Conservation (phyloP, 305 asterid genomes). For the Withania somnifera region DNA sequence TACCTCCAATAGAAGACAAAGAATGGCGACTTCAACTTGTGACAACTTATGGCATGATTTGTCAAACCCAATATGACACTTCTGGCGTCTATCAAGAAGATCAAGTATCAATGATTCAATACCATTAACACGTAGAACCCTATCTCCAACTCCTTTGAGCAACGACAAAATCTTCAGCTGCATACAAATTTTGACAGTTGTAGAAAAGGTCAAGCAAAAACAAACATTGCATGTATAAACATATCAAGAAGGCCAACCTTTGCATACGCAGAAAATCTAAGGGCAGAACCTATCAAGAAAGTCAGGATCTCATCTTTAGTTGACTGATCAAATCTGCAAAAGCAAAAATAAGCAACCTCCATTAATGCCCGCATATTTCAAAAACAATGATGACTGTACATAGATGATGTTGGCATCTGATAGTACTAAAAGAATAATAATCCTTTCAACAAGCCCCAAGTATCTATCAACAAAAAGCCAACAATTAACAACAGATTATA, state of each 20-base stretch:
- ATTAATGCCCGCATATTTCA: background rate
- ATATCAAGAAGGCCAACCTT: constrained; percentile 44
- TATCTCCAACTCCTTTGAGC: constrained; percentile 60
- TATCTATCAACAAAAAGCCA: background rate
- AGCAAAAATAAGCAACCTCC: background rate
- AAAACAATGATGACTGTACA: background rate
- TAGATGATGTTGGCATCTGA: background rate
- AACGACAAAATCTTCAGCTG: constrained; percentile 65
- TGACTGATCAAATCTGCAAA: constrained; percentile 57
- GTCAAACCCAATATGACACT: constrained; percentile 26
- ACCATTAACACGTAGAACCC: constrained; percentile 35
- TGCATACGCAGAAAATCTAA: constrained; percentile 48
- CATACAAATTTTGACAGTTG: constrained; percentile 14
- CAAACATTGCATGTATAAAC: constrained; percentile 8
- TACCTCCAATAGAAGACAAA: constrained; percentile 84
- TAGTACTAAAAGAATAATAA: background rate
- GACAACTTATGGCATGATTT: constrained; percentile 33
- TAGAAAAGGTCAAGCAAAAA: background rate
- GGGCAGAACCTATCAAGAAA: constrained; percentile 48
- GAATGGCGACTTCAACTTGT: constrained; percentile 45
- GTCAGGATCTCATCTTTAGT: constrained; percentile 49
- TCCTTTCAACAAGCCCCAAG: background rate
- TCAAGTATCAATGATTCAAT: constrained; percentile 41
- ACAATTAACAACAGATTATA: background rate
- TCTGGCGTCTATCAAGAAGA: constrained; percentile 51